These are phyloP conservation scores for Termitomyces eurrhizus DNA, from an alignment of 768 basidiomycete species.

Conservation along the genomic window DNA sequence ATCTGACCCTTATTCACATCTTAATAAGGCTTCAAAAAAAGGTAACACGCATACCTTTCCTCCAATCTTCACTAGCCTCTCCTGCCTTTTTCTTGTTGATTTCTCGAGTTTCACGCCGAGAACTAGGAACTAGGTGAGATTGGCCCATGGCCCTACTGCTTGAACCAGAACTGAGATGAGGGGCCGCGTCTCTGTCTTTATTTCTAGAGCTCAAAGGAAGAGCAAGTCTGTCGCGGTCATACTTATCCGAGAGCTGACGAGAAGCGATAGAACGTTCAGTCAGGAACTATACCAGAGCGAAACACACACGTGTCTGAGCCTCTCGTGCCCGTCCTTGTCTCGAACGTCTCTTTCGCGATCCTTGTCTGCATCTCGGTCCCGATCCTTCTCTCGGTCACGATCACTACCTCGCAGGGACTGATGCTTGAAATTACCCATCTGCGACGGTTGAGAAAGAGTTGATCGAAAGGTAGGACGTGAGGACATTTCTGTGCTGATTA, in stretches of 20 bases:
- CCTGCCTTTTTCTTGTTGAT: constrained; percentile 62
- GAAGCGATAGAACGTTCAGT: constrained; percentile 9
- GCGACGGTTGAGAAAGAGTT: constrained; percentile 74
- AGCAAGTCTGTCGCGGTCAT: constrained; percentile 75
- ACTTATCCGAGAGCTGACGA: constrained; percentile 77
- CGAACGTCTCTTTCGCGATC: constrained; percentile 57
- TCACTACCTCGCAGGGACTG: constrained; percentile 73
- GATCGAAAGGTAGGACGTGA: constrained; percentile 69
- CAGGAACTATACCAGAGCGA: constrained; percentile 2
- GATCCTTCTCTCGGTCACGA: constrained; percentile 49
- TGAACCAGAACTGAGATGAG: constrained; percentile 48
- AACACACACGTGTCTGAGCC: constrained; percentile 64
- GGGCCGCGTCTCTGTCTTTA: constrained; percentile 66
- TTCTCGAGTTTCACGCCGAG: constrained; percentile 62
- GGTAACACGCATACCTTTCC: constrained; percentile 56
- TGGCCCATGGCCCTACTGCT: constrained; percentile 38
- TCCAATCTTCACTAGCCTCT: constrained; percentile 81
- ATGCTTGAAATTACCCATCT: constrained; percentile 93
- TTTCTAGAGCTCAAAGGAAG: constrained; percentile 48
- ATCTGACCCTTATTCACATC: constrained; percentile 37
- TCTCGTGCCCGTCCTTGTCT: constrained; percentile 76
- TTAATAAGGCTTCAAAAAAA: constrained; percentile 12
- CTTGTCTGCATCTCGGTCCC: constrained; percentile 40
- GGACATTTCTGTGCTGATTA: constrained; percentile 38
- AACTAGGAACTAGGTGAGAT: constrained; percentile 28